These are phyloP conservation scores for Austroboletus eburneus DNA, from an alignment of 768 basidiomycete species.

Conservation along the genomic window DNA sequence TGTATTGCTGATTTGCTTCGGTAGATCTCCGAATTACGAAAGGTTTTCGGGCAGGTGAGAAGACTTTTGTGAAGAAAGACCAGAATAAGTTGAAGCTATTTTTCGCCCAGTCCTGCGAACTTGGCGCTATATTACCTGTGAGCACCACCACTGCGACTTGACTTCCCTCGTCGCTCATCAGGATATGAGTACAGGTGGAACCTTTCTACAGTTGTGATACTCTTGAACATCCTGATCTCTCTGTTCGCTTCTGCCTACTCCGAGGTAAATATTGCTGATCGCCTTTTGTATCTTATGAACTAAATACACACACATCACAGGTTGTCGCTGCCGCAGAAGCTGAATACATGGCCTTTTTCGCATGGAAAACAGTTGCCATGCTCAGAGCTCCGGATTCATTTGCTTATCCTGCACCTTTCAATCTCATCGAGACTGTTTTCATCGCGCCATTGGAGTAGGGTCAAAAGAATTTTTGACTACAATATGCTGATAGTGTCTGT, in stretches of 20 bases:
- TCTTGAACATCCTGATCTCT: constrained; percentile 94
- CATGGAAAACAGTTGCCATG: constrained; percentile 80
- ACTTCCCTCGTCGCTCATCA: not conserved
- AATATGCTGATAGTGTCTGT: constrained; percentile 4
- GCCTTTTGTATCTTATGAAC: not conserved
- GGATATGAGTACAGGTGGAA: constrained; percentile 57
- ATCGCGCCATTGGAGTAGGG: constrained; percentile 85
- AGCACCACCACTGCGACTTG: constrained; percentile 21
- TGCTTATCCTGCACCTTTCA: constrained; percentile 90
- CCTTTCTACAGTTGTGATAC: constrained; percentile 73
- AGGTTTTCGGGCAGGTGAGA: constrained; percentile 49
- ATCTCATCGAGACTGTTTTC: constrained; percentile 75
- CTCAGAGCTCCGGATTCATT: constrained; percentile 79
- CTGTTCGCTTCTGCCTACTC: constrained; percentile 90
- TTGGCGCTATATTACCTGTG: constrained; percentile 78
- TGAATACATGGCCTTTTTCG: constrained; percentile 88
- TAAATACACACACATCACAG: constrained; percentile 34
- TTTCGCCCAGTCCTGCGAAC: constrained; percentile 43
- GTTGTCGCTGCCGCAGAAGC: constrained; percentile 82
- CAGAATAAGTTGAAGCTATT: not conserved
- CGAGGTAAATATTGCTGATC: constrained; percentile 50
- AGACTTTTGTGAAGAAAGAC: not conserved
- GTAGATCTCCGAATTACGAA: constrained; percentile 62
- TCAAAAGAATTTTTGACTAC: not conserved
- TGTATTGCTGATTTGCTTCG: not conserved